Evolutionary conservation across 1,139 yeast genomes (phyloP).

Genomic region (Candida labiduridarum): DNA sequence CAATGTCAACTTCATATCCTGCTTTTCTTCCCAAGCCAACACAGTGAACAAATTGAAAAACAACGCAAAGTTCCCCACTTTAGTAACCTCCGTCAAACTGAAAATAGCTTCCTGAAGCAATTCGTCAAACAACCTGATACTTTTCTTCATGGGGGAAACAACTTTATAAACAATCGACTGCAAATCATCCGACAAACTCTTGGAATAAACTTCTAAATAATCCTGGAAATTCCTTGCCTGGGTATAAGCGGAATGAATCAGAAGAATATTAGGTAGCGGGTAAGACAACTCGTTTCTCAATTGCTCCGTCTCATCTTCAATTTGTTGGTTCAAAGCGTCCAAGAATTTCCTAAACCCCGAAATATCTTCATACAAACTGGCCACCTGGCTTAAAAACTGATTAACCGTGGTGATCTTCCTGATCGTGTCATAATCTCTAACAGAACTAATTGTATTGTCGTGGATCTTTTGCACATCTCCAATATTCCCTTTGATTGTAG

Average conservation of each 20-base stretch:
- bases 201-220: conserved; percentile 59
- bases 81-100: conserved; percentile 68
- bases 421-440: conserved; percentile 60
- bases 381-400: conserved; percentile 73
- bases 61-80: conserved; percentile 66
- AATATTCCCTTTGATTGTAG: conserved; percentile 55
- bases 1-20: conserved; percentile 67
- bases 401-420: conserved; percentile 65
- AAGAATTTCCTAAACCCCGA: conserved; percentile 56
- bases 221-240: conserved; percentile 80
- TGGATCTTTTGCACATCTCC: conserved; percentile 60
- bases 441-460: conserved; percentile 52
- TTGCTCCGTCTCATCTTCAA: conserved; percentile 56
- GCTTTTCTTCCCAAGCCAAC: conserved; percentile 76
- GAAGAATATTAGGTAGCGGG: conserved; percentile 60
- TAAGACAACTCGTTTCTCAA: conserved; percentile 53
- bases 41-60: conserved; percentile 75
- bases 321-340: conserved; percentile 50
- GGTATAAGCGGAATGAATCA: conserved; percentile 70
- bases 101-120: conserved; percentile 61
- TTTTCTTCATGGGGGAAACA: conserved; percentile 50
- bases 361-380: conserved; percentile 65
- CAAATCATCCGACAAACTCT: conserved; percentile 65
- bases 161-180: conserved; percentile 66
- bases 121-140: conserved; percentile 66